Percentiles rank a stretch among this genome's conserved stretches.
Evolutionary conservation across 331 rosid genomes (phyloP).

Genomic region (Dryas integrifolia): DNA sequence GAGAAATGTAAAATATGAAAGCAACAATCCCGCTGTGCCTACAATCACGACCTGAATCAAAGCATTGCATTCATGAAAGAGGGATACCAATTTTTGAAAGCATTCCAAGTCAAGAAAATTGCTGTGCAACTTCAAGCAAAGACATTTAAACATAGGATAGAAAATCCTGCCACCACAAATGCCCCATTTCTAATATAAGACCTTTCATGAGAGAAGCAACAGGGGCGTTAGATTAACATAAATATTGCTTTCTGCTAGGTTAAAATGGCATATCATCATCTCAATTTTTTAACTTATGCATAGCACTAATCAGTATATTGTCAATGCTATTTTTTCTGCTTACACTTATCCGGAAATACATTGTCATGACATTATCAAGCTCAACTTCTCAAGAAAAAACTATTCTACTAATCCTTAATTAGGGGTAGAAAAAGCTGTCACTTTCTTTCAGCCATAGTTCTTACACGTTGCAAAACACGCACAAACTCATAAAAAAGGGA

Average conservation of each 20-base stretch:
- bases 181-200: too few relatives aligned
- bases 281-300: neutral
- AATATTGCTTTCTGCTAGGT: neutral
- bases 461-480: constrained; percentile 69
- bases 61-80: too few relatives aligned
- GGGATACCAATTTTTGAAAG: too few relatives aligned
- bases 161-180: too few relatives aligned
- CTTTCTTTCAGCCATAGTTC: constrained; percentile 49
- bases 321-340: neutral
- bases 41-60: too few relatives aligned
- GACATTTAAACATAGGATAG: too few relatives aligned
- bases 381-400: neutral
- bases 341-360: neutral
- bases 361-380: neutral
- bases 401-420: neutral
- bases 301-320: neutral
- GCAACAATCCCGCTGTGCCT: too few relatives aligned
- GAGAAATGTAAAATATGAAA: neutral
- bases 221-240: too few relatives aligned
- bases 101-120: too few relatives aligned
- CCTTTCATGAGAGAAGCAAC: too few relatives aligned
- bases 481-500: constrained; percentile 70
- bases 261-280: neutral
- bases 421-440: constrained; percentile 19
- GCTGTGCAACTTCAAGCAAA: too few relatives aligned